A percentile compares a stretch with the other conserved stretches of the same genome.
Conservation (phyloP, 768 basidiomycete genomes). For the Tylopilus balloui region DNA sequence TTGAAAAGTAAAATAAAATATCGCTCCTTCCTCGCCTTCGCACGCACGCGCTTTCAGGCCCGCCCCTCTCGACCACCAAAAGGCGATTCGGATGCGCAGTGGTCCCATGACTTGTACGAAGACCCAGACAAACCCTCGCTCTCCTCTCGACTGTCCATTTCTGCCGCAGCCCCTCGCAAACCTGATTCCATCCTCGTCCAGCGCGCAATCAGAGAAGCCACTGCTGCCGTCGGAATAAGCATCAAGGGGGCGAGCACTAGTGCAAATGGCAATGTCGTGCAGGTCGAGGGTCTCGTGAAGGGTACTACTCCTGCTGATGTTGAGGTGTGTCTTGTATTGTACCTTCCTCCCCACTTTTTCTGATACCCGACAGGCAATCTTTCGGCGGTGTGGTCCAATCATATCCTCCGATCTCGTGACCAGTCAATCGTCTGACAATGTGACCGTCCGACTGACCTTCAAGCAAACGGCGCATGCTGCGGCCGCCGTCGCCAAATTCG, state of each 20-base stretch:
- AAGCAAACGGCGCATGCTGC: constrained; percentile 58
- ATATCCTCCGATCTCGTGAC: constrained; percentile 35
- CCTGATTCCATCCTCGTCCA: constrained; percentile 53
- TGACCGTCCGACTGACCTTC: constrained; percentile 69
- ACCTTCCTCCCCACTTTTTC: neutral
- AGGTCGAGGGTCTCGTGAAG: constrained; percentile 65
- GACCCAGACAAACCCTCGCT: constrained; percentile 51
- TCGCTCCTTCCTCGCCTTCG: neutral
- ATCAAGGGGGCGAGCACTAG: constrained; percentile 66
- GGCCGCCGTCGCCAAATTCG: constrained; percentile 66
- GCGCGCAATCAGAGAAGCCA: constrained; percentile 62
- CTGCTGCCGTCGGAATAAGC: constrained; percentile 39
- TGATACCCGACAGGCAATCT: constrained; percentile 50
- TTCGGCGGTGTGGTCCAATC: constrained; percentile 73
- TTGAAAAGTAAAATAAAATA: constrained; percentile 20
- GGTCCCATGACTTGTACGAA: constrained; percentile 72
- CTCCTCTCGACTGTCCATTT: constrained; percentile 50
- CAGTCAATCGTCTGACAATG: constrained; percentile 30
- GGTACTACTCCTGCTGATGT: constrained; percentile 85
- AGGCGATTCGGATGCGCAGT: constrained; percentile 59
- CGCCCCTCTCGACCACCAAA: constrained; percentile 53
- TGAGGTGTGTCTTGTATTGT: constrained; percentile 29
- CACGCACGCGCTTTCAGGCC: constrained; percentile 14
- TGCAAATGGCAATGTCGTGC: constrained; percentile 59
- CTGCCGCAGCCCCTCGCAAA: constrained; percentile 43